phyloP scores from a whole-genome alignment of 2,329 filamentous ascomycete species.

The Tothia fuscella region DNA sequence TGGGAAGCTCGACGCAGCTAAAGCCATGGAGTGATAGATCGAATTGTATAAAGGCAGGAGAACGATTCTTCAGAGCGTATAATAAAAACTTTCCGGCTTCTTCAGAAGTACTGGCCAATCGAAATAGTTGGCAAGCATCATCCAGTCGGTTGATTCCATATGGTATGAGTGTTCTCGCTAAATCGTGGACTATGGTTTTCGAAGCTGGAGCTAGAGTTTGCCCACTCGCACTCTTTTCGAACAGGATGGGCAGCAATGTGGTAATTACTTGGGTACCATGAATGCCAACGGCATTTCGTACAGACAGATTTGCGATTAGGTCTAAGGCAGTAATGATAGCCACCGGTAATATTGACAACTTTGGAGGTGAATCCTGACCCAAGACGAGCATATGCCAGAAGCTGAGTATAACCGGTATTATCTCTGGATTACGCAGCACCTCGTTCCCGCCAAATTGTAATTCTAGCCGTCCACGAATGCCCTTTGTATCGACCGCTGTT shows the following conservation, averaged over 20 bases:
- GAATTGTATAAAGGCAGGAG: constrained; percentile 83
- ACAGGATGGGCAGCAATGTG: constrained; percentile 23
- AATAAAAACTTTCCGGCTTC: constrained; percentile 57
- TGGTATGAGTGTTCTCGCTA: constrained; percentile 41
- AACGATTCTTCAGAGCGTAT: constrained; percentile 60
- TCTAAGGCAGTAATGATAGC: constrained; percentile 25
- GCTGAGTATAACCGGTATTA: constrained; percentile 26
- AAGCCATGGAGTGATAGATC: constrained; percentile 81
- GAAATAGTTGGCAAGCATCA: constrained; percentile 67
- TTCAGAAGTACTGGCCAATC: constrained; percentile 39
- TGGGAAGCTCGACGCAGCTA: constrained; percentile 79
- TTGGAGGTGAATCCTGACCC: constrained; percentile 20
- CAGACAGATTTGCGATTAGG: constrained; percentile 23
- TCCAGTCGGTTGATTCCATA: constrained; percentile 70
- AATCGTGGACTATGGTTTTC: constrained; percentile 1
- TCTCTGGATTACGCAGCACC: constrained; percentile 28
- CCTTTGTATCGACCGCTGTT: background rate
- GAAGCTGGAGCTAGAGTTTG: background rate
- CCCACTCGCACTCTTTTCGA: constrained; percentile 17
- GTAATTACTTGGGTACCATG: constrained; percentile 25
- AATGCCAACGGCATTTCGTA: constrained; percentile 26
- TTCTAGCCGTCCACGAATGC: background rate
- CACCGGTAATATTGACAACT: constrained; percentile 23
- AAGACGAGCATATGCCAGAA: constrained; percentile 27
- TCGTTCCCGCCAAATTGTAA: constrained; percentile 26